Evolutionary conservation across 768 basidiomycete species (phyloP).

Genomic region (Russula emetica): DNA sequence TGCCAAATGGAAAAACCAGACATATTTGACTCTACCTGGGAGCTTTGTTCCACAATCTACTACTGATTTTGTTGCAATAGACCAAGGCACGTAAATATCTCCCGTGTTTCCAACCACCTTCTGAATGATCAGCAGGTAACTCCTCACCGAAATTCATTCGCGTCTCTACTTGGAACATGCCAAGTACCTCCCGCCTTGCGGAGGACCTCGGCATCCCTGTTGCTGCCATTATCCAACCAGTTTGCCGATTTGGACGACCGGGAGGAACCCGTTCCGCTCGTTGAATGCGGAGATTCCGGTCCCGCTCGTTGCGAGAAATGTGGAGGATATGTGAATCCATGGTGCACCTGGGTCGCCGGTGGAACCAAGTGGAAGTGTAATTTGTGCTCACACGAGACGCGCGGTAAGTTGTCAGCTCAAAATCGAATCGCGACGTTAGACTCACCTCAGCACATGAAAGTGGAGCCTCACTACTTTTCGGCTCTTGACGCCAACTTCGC

Average conservation of each 20-base stretch:
- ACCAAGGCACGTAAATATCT: slow-evolving; percentile 59
- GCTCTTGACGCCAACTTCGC: slow-evolving; percentile 73
- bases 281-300: slow-evolving; percentile 65
- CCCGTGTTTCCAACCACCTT: not conserved
- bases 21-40: slow-evolving; percentile 59
- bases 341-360: slow-evolving; percentile 80
- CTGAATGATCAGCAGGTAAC: slow-evolving; percentile 51
- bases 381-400: slow-evolving; percentile 77
- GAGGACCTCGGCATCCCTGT: slow-evolving; percentile 81
- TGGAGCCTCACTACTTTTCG: slow-evolving; percentile 77
- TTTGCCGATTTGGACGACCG: slow-evolving; percentile 76
- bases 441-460: slow-evolving; percentile 39
- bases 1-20: slow-evolving; percentile 66
- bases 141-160: slow-evolving; percentile 89
- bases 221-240: slow-evolving; percentile 80
- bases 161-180: slow-evolving; percentile 85
- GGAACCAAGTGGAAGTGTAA: slow-evolving; percentile 92
- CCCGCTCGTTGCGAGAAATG: slow-evolving; percentile 84
- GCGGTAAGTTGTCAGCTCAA: slow-evolving; percentile 54
- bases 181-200: slow-evolving; percentile 72
- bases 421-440: not conserved
- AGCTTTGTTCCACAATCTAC: slow-evolving; percentile 77
- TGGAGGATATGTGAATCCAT: slow-evolving; percentile 89
- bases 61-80: slow-evolving; percentile 82
- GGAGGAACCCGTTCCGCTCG: slow-evolving; percentile 76